Evolutionary conservation across 306 rosid genomes (phyloP).

Genomic region (Cyclanthera cordifolia): DNA sequence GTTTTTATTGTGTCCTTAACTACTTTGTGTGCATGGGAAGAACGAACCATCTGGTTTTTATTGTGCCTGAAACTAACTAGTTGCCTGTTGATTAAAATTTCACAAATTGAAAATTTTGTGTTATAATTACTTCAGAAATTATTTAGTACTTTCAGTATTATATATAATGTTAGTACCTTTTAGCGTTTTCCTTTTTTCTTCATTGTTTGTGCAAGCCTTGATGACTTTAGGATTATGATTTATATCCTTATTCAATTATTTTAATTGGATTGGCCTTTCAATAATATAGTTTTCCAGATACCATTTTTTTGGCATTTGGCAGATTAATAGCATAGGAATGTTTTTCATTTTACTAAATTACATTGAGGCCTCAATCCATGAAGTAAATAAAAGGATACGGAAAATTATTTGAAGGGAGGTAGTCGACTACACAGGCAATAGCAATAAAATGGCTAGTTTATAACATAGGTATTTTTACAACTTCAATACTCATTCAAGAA

Average conservation of each 20-base stretch:
- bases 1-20: constrained; percentile 2
- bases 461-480: too few species aligned
- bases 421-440: too few species aligned
- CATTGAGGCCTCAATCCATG: neutral
- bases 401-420: too few species aligned
- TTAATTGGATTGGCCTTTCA: neutral
- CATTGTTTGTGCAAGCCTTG: neutral
- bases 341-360: neutral
- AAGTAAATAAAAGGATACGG: neutral
- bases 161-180: neutral
- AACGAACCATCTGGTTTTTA: neutral
- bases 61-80: neutral
- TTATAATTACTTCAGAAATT: neutral
- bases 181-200: neutral
- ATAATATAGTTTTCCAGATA: neutral
- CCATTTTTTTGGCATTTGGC: neutral
- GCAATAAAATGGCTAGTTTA: too few species aligned
- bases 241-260: neutral
- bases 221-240: neutral
- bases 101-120: neutral
- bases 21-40: neutral
- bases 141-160: neutral
- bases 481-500: too few species aligned
- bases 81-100: neutral
- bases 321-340: neutral